Evolutionary conservation across 2,329 filamentous ascomycete genomes (phyloP).

Genomic region (Phaeosphaeria sp.): DNA sequence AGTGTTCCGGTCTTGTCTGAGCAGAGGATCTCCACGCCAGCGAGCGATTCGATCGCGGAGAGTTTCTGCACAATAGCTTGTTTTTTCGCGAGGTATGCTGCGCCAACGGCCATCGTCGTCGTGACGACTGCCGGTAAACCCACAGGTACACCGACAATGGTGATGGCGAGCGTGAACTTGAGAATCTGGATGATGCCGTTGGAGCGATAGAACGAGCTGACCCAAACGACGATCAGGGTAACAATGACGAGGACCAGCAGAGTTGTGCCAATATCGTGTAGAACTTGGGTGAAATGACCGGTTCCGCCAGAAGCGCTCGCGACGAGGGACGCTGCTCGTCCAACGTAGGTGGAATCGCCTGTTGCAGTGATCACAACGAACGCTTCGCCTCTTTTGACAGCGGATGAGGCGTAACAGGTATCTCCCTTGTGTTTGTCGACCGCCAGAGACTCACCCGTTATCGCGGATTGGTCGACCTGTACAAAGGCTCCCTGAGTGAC

Average conservation of each 20-base stretch:
- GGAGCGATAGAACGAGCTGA: constrained; percentile 86
- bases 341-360: constrained; percentile 90
- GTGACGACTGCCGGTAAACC: constrained; percentile 93
- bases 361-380: constrained; percentile 83
- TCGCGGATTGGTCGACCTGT: constrained; percentile 90
- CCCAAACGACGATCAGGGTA: constrained; percentile 83
- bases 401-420: constrained; percentile 82
- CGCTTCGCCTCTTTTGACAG: constrained; percentile 88
- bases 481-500: constrained; percentile 84
- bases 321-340: constrained; percentile 85
- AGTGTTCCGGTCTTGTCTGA: constrained; percentile 94
- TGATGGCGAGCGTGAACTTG: constrained; percentile 85
- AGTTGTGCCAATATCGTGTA: constrained; percentile 84
- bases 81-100: constrained; percentile 89
- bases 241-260: constrained; percentile 81
- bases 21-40: constrained; percentile 92
- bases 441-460: constrained; percentile 90
- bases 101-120: constrained; percentile 93
- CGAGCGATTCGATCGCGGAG: constrained; percentile 88
- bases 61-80: constrained; percentile 94
- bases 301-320: constrained; percentile 74
- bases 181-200: constrained; percentile 81
- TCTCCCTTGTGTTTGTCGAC: constrained; percentile 88
- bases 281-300: constrained; percentile 90
- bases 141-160: constrained; percentile 90